Conservation (phyloP, 257 asterid genomes). For the Lavandula angustifolia region DNA sequence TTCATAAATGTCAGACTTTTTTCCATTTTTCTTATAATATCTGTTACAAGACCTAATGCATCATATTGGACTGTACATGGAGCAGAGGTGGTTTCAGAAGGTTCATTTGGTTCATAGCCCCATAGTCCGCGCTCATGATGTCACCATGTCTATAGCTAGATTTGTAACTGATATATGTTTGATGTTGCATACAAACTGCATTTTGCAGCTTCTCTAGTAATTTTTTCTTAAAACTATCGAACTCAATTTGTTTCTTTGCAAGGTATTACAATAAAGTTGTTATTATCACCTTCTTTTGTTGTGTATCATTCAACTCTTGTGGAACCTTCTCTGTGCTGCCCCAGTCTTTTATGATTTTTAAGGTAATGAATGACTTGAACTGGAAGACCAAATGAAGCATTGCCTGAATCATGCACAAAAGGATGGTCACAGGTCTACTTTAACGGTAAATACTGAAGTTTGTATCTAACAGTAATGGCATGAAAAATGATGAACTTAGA, state of each 20-base stretch:
- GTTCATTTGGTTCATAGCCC: slow-evolving; percentile 41
- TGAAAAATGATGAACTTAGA: neutral
- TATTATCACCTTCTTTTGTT: neutral
- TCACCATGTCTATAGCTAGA: slow-evolving; percentile 1
- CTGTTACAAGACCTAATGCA: slow-evolving; percentile 70
- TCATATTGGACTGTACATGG: slow-evolving; percentile 83
- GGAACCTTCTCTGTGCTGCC: neutral
- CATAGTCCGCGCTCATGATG: slow-evolving; percentile 10
- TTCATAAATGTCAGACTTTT: slow-evolving; percentile 1
- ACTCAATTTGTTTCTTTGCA: slow-evolving; percentile 16
- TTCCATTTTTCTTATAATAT: slow-evolving; percentile 19
- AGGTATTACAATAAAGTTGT: slow-evolving; percentile 8
- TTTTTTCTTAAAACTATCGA: neutral
- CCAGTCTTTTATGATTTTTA: neutral
- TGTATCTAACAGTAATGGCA: too few relatives aligned
- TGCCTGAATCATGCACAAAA: neutral
- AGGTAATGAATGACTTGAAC: neutral
- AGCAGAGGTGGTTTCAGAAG: slow-evolving; percentile 72
- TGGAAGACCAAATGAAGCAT: neutral
- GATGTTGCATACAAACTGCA: slow-evolving; percentile 15
- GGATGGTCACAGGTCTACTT: neutral
- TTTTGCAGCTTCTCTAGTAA: slow-evolving; percentile 11
- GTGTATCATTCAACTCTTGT: too few relatives aligned
- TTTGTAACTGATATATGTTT: neutral
- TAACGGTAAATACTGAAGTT: neutral